A percentile compares a stretch with the other conserved stretches of the same genome.
phyloP scores from a whole-genome alignment of 1,284 basidiomycete species.

The Puccinia sorghi region DNA sequence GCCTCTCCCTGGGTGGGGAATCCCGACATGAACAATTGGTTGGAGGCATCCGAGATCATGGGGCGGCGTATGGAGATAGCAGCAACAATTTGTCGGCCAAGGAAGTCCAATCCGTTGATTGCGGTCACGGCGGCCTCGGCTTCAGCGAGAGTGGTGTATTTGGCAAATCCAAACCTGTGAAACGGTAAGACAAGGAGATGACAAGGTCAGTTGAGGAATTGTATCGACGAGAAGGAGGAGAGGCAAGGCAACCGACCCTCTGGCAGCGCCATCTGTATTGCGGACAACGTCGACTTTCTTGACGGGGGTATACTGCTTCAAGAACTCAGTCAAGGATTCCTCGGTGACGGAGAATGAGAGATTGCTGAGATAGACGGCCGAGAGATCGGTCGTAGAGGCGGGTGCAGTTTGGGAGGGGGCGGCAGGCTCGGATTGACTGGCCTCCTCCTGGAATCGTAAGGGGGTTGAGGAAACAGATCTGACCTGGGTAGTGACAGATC shows the following conservation, averaged over 20 bases:
- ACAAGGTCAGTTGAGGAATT: not conserved
- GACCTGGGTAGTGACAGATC: not conserved
- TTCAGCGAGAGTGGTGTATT: constrained; percentile 34
- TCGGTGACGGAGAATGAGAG: constrained; percentile 44
- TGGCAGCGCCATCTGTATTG: constrained; percentile 24
- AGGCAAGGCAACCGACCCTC: constrained; percentile 18
- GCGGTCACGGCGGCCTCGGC: constrained; percentile 33
- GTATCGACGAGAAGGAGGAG: not conserved
- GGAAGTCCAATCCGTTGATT: constrained; percentile 38
- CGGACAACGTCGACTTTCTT: constrained; percentile 43
- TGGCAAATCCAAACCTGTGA: constrained; percentile 43
- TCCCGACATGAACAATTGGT: constrained; percentile 48
- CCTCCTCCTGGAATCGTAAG: not conserved
- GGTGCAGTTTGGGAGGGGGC: not conserved
- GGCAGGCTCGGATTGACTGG: not conserved
- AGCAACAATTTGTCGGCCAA: constrained; percentile 26
- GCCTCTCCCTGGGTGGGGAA: constrained; percentile 44
- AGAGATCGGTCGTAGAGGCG: constrained; percentile 3
- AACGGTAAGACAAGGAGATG: not conserved
- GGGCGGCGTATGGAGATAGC: constrained; percentile 22
- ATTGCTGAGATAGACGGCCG: constrained; percentile 45
- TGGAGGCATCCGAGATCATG: constrained; percentile 24
- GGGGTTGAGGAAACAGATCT: constrained; percentile 23
- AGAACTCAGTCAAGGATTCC: constrained; percentile 35
- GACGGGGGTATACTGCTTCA: constrained; percentile 35